Conservation (phyloP, 768 basidiomycete genomes). For the Suillus lakei region DNA sequence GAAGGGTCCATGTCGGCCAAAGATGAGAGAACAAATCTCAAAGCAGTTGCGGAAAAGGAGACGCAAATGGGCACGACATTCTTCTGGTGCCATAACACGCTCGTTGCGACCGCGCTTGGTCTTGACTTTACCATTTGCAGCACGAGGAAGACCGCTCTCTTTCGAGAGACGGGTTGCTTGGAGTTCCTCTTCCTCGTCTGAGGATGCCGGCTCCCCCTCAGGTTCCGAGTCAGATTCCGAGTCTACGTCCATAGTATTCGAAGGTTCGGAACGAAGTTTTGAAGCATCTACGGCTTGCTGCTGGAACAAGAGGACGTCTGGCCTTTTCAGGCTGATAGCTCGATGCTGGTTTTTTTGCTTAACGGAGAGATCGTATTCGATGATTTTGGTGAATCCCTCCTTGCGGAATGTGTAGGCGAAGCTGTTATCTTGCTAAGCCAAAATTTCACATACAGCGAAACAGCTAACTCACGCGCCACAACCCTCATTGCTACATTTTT, state of each 20-base stretch:
- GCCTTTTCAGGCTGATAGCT: slow-evolving; percentile 63
- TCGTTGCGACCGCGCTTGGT: slow-evolving; percentile 82
- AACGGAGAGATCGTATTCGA: slow-evolving; percentile 85
- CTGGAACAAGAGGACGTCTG: slow-evolving; percentile 72
- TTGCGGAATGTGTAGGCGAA: slow-evolving; percentile 88
- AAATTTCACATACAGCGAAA: slow-evolving; percentile 2
- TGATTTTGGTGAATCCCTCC: slow-evolving; percentile 91
- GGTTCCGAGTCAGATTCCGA: slow-evolving; percentile 56
- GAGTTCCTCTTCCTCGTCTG: slow-evolving; percentile 51
- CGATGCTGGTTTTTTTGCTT: slow-evolving; percentile 74
- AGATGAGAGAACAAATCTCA: slow-evolving; percentile 84
- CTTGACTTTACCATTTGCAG: slow-evolving; percentile 80
- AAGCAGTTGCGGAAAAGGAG: slow-evolving; percentile 84
- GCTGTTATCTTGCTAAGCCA: slow-evolving; percentile 42
- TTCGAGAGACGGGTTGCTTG: slow-evolving; percentile 22
- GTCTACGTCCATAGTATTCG: slow-evolving; percentile 46
- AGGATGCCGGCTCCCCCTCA: slow-evolving; percentile 49
- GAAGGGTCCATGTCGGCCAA: slow-evolving; percentile 90
- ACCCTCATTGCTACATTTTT: slow-evolving; percentile 74
- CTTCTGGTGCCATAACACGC: slow-evolving; percentile 87
- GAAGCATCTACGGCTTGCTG: slow-evolving; percentile 30
- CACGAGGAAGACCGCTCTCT: slow-evolving; percentile 55
- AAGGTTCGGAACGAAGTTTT: slow-evolving; percentile 28
- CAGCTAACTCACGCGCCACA: slow-evolving; percentile 77
- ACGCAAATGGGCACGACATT: slow-evolving; percentile 93